Evolutionary conservation across 345 rosid genomes (phyloP), one percentile per base, ranked within the genome.

Genomic region (Citrus inodora): DNA sequence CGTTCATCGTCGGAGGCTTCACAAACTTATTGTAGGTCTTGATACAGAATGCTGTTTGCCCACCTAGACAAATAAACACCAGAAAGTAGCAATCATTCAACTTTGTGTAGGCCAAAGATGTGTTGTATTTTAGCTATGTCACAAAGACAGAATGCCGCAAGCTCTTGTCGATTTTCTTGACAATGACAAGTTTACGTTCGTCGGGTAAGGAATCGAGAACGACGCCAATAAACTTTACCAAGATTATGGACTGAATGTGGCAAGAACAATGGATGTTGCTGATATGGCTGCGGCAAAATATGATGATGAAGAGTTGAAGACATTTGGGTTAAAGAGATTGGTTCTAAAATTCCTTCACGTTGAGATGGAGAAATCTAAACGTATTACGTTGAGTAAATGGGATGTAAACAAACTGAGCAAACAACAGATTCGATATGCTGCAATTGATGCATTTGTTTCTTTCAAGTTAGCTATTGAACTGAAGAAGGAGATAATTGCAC

Each of bases 391-490:
- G 61, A 56, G 61, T 25, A 7, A 33, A 25, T 67, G 73, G 79
- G 66, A 67, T 16, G 9, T 0, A 5, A 8, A 19, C 17, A 6
- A 2, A 4, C 73, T 76, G 58, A 53, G 32, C 13, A 5, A 5
- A 5, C 16, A 35, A 7, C 79, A 66, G 7, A 76, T 76, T 4
- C 17, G 67, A 61, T 76, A 76, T 66, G 79, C 72, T n/a, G 37
- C 64, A 1, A 16, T 76, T 14, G 79, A 76, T 66, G 73, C 79
- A 22, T 67, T 76, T 33, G 72, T 76, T 13, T 76, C 73, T n/a
- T 66, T 51, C 46, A 46, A 76, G 38, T 51, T 75, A 27, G 78
- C 53, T 1, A n/a, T 32, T 2, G 17, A 66, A 35, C 61, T 59
- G 1, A 22, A 59, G 62, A 22, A 24, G 62, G 27, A 59, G 14